These are phyloP conservation scores for Wallacemonas rigidus DNA, from an alignment of 208 protist species.

Conservation along the genomic window DNA sequence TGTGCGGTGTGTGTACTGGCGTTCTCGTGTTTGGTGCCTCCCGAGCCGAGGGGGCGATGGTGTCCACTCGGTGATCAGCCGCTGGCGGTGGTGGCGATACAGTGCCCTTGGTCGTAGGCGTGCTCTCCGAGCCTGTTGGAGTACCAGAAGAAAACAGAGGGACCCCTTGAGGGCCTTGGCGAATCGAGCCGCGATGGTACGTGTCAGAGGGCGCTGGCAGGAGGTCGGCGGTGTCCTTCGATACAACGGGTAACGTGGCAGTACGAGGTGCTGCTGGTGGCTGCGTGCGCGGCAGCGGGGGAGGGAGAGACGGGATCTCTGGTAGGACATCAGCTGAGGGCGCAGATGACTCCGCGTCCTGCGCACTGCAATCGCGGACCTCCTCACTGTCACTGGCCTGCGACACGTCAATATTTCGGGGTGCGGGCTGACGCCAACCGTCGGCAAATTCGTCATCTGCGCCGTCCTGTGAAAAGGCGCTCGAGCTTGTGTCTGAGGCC, in stretches of 20 bases:
- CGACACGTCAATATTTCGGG: too few species aligned
- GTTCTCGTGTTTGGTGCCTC: too few species aligned
- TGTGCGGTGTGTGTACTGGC: too few species aligned
- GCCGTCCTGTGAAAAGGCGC: neutral
- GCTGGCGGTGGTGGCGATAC: too few species aligned
- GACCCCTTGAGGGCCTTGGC: neutral
- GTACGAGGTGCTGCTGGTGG: neutral
- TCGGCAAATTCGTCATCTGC: neutral
- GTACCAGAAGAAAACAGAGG: neutral
- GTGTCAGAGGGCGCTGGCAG: neutral
- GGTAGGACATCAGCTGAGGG: neutral
- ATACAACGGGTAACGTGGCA: neutral
- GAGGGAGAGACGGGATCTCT: neutral
- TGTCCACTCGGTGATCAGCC: too few species aligned
- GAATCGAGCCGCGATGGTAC: constrained; percentile 1
- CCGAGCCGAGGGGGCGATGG: too few species aligned
- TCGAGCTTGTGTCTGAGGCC: neutral
- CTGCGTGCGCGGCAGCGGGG: neutral
- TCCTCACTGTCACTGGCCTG: too few species aligned
- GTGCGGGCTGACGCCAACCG: too few species aligned
- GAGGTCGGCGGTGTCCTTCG: neutral
- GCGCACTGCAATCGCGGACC: neutral
- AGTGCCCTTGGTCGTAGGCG: too few species aligned
- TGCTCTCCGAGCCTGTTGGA: neutral
- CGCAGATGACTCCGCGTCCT: neutral